Evolutionary conservation across 345 rosid species (phyloP).

Genomic region (Eucalyptus cladocalyx): DNA sequence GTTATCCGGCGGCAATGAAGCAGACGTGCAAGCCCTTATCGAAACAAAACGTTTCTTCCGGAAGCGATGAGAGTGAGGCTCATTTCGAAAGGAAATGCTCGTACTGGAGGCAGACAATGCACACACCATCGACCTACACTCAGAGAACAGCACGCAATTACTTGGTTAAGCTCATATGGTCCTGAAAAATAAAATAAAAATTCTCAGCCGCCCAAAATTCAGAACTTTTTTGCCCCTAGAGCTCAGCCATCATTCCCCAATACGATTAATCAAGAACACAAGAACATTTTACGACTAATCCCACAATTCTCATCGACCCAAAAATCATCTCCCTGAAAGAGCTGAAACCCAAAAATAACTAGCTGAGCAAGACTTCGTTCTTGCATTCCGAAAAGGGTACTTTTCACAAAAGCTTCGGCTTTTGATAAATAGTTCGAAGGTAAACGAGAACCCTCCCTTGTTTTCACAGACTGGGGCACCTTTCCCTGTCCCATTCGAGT

Average conservation of each 20-base stretch:
- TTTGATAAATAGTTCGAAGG: neutral
- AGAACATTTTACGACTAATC: neutral
- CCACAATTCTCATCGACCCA: neutral
- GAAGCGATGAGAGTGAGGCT: neutral
- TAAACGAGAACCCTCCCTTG: neutral
- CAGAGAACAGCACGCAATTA: neutral
- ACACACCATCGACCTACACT: constrained; percentile 52
- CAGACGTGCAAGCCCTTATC: constrained; percentile 25
- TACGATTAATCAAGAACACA: neutral
- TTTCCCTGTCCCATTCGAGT: neutral
- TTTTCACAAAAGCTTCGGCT: too few relatives aligned
- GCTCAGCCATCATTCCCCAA: neutral
- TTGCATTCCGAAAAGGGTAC: too few relatives aligned
- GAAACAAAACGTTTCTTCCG: constrained; percentile 5
- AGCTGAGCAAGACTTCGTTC: neutral
- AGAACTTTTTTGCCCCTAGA: neutral
- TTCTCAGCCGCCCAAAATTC: neutral
- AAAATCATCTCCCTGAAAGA: neutral
- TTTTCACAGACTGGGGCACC: neutral
- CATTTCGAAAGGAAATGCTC: constrained; percentile 21
- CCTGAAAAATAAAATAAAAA: neutral
- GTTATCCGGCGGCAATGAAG: constrained; percentile 20
- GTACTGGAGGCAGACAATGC: constrained; percentile 35
- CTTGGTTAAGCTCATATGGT: neutral
- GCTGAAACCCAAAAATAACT: neutral